Base-by-base conservation (phyloP, 2,329 filamentous ascomycete species). In the Davidsoniella virescens region DNA sequence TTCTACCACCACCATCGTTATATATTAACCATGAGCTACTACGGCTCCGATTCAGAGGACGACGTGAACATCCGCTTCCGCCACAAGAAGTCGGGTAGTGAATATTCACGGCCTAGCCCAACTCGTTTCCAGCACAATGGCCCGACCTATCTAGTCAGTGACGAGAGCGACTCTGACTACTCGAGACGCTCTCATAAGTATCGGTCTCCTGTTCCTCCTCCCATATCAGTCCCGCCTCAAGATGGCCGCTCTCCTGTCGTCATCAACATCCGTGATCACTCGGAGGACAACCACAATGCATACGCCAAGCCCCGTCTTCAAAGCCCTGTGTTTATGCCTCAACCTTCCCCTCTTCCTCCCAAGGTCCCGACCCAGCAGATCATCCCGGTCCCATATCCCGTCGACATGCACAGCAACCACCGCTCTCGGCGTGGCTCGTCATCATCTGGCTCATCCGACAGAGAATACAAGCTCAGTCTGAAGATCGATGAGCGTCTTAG, bases 251-350 rank as follows among this genome's bases (percentile, higher is more conserved):
- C 26, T 25, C 8, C 29, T 10, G 45, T 49, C 2, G 33, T 52
- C 4, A 48, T 52, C 9, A 43, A 44, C 50, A 52, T 44, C 26
- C 43, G 25, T 16, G 36, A 38, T 14, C 42, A 50, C 40, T 41
- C 14, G 14, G 18, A 39, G n/a, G 20, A 39, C n/a, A 26, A 16
- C 12, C 42, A 47, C n/a, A 3, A 14, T 18, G 17, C 9, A 8
- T 29, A 20, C 43, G 5, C 6, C 25, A 23, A 18, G 18, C 26
- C 18, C 36, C 41, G 25, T 6, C 26, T 41, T 23, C 44, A 25
- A n/a, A 20, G 17, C 16, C 44, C 40, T 3, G 10, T 29, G 26
- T 29, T 29, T 12, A 12, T 12, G 26, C 26, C 26, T 1, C 26
- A 29, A 3, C 17, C 25, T 16, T 38, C 41, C 14, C 25, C 26